Evolutionary conservation across 2,329 filamentous ascomycete species (phyloP), one percentile per base, ranked within the genome.

Genomic region (Diaporthe sp.): DNA sequence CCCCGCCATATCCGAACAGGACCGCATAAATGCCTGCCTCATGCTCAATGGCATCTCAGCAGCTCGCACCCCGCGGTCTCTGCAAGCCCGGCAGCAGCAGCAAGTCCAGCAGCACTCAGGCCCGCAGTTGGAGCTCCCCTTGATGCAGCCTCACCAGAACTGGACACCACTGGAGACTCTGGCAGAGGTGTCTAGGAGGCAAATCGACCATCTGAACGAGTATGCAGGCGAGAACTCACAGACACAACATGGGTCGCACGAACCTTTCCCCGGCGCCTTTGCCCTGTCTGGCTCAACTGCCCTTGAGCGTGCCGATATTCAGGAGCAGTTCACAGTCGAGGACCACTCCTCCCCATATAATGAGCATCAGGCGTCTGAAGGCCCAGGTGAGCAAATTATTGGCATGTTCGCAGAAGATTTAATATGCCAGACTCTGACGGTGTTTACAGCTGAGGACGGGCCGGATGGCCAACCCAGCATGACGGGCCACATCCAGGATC

Each of bases 91-190:
- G 9, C 75, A 75, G 37, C 63, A 68, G 10, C 72, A 76, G 13
- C 77, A 78, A 13, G 77, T 72, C 3, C 79, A 74, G 53, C 75
- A 74, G 30, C 73, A 73, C 27, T 72, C 73, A 10, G 77, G 77
- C 66, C 73, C 78, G 9, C 55, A 78, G n/a, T 79, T 81, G 59
- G 83, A 85, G 30, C 79, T 86, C 10, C 86, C 88, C 1, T 79
- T 82, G 73, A 80, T 81, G 50, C 82, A 83, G 72, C 82, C 83
- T 50, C 86, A 87, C 76, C 89, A 91, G 77, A 91, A 91, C 77
- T 94, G 95, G 88, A 95, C 94, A 75, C 94, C 94, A 2, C 87
- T 98, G 50, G 94, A 97, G 81, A 95, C 95, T 7, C 87, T 98
- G 30, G 95, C 95, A 42, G 95, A 98, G 83, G 95, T 96, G 0